phyloP scores from a whole-genome alignment of 225 moss, liverwort and hornwort genomes.

The Sphagnum tenellum region DNA sequence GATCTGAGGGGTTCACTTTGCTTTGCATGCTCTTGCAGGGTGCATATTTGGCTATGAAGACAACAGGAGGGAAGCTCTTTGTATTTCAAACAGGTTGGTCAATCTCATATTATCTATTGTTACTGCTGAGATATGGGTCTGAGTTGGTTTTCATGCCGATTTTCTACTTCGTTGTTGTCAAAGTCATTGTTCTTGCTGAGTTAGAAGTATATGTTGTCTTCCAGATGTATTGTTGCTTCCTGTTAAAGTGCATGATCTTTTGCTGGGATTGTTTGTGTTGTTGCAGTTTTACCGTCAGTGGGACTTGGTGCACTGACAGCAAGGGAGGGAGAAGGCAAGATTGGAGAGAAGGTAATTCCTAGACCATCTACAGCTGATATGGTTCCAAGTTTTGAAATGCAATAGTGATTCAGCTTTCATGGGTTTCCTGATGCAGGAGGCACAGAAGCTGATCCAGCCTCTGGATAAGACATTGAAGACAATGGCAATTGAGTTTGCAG shows the following conservation, averaged over 20 bases:
- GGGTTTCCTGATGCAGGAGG: slow-evolving; percentile 46
- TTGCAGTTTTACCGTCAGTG: slow-evolving; percentile 83
- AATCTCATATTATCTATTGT: neutral
- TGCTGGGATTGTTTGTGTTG: neutral
- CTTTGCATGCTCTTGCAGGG: slow-evolving; percentile 40
- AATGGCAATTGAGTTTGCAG: slow-evolving; percentile 93
- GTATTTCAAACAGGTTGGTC: slow-evolving; percentile 82
- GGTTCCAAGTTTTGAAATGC: no score
- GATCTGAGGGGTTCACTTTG: no score
- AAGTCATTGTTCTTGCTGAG: no score
- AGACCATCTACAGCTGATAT: neutral
- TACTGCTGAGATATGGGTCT: no score
- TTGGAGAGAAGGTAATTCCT: slow-evolving; percentile 69
- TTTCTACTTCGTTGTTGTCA: no score
- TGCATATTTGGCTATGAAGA: slow-evolving; percentile 84
- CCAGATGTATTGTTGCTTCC: no score
- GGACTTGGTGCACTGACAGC: slow-evolving; percentile 76
- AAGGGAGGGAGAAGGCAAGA: slow-evolving; percentile 78
- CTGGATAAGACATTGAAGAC: slow-evolving; percentile 68
- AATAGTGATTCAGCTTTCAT: neutral
- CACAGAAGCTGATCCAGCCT: slow-evolving; percentile 78
- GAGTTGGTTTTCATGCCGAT: no score
- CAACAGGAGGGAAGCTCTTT: slow-evolving; percentile 87
- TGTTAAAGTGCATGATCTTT: no score
- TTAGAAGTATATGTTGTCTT: no score